Conservation (phyloP, 139 green algal genomes). For the Nannochloris sp. region DNA sequence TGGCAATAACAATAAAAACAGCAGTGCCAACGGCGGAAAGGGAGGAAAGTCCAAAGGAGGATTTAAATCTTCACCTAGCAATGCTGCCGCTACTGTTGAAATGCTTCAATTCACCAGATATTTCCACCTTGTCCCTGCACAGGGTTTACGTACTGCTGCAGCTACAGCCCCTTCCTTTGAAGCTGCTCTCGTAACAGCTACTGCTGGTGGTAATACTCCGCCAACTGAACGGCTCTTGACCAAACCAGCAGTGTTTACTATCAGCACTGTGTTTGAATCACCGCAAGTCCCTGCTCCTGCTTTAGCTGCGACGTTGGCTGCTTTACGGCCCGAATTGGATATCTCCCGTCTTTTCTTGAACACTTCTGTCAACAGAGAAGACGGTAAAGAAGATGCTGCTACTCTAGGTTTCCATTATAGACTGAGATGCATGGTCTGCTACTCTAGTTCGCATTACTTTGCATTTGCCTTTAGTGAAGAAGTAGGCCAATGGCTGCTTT, state of each 20-base stretch:
- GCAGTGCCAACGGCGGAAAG: neutral
- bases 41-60: neutral
- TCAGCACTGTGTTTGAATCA: constrained; percentile 67
- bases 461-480: constrained; percentile 58
- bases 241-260: constrained; percentile 55
- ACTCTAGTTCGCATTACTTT: constrained; percentile 84
- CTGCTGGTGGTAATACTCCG: neutral
- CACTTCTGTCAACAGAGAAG: too few relatives aligned
- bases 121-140: constrained; percentile 56
- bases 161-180: neutral
- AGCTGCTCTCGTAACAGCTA: neutral
- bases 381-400: neutral
- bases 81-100: constrained; percentile 19
- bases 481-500: constrained; percentile 57
- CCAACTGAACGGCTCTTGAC: constrained; percentile 30
- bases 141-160: constrained; percentile 17
- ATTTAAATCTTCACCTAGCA: neutral
- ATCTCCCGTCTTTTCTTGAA: neutral
- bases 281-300: constrained; percentile 34
- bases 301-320: constrained; percentile 32
- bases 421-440: constrained; percentile 75
- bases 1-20: neutral
- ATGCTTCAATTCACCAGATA: constrained; percentile 65
- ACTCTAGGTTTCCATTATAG: constrained; percentile 29
- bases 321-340: constrained; percentile 7